Evolutionary conservation across 371 early-diverging fungal species (phyloP).

Genomic region (Apophysomyces variabilis): DNA sequence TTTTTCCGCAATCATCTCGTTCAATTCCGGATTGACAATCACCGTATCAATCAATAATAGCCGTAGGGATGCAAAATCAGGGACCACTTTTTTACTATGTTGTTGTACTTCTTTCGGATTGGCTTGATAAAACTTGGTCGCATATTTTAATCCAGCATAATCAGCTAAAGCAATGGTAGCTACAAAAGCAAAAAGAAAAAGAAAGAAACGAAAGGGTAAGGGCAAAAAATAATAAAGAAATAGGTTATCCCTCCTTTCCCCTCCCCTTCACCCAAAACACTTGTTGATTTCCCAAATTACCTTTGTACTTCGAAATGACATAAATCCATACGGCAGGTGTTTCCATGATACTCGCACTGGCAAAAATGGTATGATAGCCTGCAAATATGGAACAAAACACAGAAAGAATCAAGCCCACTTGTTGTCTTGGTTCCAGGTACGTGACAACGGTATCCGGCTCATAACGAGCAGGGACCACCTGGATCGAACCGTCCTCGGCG

Average conservation of each 20-base stretch:
- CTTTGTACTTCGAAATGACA: constrained; percentile 64
- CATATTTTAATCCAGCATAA: constrained; percentile 68
- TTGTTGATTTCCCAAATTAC: constrained; percentile 18
- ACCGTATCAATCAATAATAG: constrained; percentile 74
- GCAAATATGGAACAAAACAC: constrained; percentile 72
- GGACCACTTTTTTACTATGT: constrained; percentile 62
- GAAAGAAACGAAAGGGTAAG: constrained; percentile 1
- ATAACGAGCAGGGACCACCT: constrained; percentile 3
- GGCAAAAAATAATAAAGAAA: constrained; percentile 11
- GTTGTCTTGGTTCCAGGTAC: constrained; percentile 84
- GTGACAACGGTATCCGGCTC: constrained; percentile 58
- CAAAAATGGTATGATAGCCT: constrained; percentile 71
- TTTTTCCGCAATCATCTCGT: constrained; percentile 64
- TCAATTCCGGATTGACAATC: constrained; percentile 62
- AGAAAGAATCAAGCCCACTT: constrained; percentile 76
- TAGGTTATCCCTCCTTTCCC: constrained; percentile 13
- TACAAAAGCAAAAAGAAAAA: constrained; percentile 3
- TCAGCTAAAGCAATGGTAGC: constrained; percentile 75
- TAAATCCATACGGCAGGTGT: constrained; percentile 74
- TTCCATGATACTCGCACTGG: constrained; percentile 67
- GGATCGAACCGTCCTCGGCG: neutral
- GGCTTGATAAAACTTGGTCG: constrained; percentile 56
- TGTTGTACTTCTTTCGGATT: constrained; percentile 54
- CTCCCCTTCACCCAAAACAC: too few species aligned
- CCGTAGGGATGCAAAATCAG: constrained; percentile 67